Conservation (phyloP, 768 basidiomycete genomes). For the Nidula microcarpa region DNA sequence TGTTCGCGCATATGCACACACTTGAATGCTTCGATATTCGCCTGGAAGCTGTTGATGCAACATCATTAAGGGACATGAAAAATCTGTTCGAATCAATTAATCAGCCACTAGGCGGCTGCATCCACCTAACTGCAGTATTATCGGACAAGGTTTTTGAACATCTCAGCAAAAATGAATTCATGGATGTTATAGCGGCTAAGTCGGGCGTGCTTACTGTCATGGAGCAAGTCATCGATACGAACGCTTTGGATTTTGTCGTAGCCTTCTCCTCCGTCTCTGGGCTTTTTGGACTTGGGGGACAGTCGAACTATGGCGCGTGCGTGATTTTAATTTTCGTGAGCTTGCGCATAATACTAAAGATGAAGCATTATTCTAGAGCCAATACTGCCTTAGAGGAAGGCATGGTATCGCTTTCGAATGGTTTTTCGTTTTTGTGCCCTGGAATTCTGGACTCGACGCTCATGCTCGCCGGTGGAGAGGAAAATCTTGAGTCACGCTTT, state of each 20-base stretch:
- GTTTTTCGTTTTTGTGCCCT: constrained; percentile 26
- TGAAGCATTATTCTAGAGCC: no score
- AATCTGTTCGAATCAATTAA: constrained; percentile 14
- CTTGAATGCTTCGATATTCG: constrained; percentile 21
- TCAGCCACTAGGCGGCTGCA: constrained; percentile 25
- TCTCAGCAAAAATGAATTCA: constrained; percentile 23
- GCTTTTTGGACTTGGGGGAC: constrained; percentile 30
- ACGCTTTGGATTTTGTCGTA: constrained; percentile 28
- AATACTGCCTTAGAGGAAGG: constrained; percentile 26
- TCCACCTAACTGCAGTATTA: constrained; percentile 25
- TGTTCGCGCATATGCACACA: constrained; percentile 21
- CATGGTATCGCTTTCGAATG: constrained; percentile 18
- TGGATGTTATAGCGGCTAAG: constrained; percentile 20
- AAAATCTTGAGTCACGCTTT: not conserved
- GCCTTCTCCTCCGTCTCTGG: constrained; percentile 27
- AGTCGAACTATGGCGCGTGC: constrained; percentile 34
- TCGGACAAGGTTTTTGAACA: constrained; percentile 24
- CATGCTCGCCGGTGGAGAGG: not conserved
- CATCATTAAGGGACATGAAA: constrained; percentile 12
- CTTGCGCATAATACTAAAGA: no score
- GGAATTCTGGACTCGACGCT: constrained; percentile 17
- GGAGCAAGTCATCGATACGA: constrained; percentile 17
- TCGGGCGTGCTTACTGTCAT: constrained; percentile 20
- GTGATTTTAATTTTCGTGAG: no score
- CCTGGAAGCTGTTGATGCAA: constrained; percentile 25